Percentiles rank a stretch among this genome's conserved stretches.
phyloP scores from a whole-genome alignment of 768 basidiomycete genomes.

The Boletus insuetus region DNA sequence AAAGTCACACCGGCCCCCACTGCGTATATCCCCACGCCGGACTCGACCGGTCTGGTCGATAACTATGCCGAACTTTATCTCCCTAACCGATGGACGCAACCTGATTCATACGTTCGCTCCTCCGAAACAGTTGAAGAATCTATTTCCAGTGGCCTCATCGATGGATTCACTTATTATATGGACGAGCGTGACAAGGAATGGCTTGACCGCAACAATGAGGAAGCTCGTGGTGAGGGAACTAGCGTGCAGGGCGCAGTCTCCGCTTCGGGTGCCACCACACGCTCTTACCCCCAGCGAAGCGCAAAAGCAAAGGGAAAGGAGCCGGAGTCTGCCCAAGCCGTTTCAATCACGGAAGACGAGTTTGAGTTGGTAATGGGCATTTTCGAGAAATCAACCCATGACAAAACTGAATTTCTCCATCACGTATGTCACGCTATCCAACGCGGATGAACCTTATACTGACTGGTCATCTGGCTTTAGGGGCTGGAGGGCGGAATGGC shows the following conservation, averaged over 20 bases:
- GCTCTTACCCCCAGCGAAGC: slow-evolving; percentile 56
- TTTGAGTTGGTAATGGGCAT: slow-evolving; percentile 96
- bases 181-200: slow-evolving; percentile 95
- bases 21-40: slow-evolving; percentile 90
- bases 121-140: slow-evolving; percentile 87
- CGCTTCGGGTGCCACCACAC: slow-evolving; percentile 45
- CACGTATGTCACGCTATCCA: slow-evolving; percentile 53
- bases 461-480: slow-evolving; percentile 30
- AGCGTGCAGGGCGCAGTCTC: slow-evolving; percentile 72
- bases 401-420: slow-evolving; percentile 86
- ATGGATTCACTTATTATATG: slow-evolving; percentile 88
- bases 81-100: slow-evolving; percentile 67
- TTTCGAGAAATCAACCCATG: slow-evolving; percentile 88
- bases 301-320: slow-evolving; percentile 85
- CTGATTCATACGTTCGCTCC: slow-evolving; percentile 71
- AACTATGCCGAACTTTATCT: slow-evolving; percentile 81
- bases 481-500: slow-evolving; percentile 63
- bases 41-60: slow-evolving; percentile 75
- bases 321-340: slow-evolving; percentile 59
- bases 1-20: slow-evolving; percentile 41
- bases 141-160: slow-evolving; percentile 54
- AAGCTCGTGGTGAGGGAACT: slow-evolving; percentile 82
- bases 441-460: neutral
- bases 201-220: slow-evolving; percentile 89
- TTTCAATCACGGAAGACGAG: slow-evolving; percentile 83